These are phyloP conservation scores for Eucalyptus erythrocorys DNA, from an alignment of 345 rosid species.

Conservation along the genomic window DNA sequence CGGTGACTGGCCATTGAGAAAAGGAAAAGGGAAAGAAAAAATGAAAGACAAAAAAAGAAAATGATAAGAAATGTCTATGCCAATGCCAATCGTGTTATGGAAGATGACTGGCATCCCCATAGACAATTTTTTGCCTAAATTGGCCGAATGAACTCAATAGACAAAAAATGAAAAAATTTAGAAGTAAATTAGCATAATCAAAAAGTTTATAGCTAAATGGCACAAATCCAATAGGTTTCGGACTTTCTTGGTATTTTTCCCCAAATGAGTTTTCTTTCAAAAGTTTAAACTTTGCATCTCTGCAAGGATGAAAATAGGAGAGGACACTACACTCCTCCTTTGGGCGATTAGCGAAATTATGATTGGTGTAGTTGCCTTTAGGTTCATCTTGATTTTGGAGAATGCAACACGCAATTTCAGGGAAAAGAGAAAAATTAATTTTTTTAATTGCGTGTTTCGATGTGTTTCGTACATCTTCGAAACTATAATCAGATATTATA, in stretches of 20 bases:
- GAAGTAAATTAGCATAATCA: fast-evolving
- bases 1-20: not conserved
- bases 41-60: too few relatives aligned
- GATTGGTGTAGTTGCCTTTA: not conserved
- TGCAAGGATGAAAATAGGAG: not conserved
- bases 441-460: not conserved
- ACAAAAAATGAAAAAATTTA: too few relatives aligned
- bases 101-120: fast-evolving
- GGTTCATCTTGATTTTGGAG: not conserved
- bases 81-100: fast-evolving
- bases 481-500: not conserved
- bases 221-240: fast-evolving
- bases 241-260: fast-evolving
- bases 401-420: not conserved
- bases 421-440: not conserved
- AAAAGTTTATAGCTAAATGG: not conserved
- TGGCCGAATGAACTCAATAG: fast-evolving
- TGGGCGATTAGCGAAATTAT: not conserved
- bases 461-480: not conserved
- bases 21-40: too few relatives aligned
- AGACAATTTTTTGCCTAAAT: fast-evolving
- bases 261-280: not conserved
- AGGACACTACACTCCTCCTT: not conserved
- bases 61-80: too few relatives aligned
- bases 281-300: not conserved